Evolutionary conservation across 306 rosid genomes (phyloP).

Genomic region (Myrica gale): DNA sequence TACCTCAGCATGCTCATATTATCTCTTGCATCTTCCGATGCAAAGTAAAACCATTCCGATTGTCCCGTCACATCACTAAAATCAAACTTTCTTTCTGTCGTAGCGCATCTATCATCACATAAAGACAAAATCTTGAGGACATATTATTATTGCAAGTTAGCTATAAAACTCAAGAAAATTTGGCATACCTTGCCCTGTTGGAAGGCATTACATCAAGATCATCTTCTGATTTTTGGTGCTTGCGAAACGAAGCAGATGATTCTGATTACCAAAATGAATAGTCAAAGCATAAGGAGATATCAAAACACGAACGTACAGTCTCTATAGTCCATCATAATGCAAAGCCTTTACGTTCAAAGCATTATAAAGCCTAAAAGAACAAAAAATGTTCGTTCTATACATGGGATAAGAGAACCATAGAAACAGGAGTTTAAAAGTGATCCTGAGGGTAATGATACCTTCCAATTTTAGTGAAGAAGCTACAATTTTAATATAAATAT

Average conservation of each 20-base stretch:
- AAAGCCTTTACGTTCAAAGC: constrained; percentile 2
- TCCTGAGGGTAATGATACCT: not conserved
- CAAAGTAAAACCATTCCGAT: constrained; percentile 38
- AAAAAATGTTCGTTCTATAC: constrained; percentile 5
- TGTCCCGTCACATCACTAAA: constrained; percentile 30
- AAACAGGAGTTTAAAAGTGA: not conserved
- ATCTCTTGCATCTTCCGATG: constrained; percentile 63
- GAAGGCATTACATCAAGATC: constrained; percentile 41
- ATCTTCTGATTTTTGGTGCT: constrained; percentile 41
- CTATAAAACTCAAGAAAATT: constrained; percentile 15
- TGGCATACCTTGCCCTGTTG: constrained; percentile 53
- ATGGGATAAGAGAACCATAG: not conserved
- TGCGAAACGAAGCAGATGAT: constrained; percentile 38
- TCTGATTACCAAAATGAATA: constrained; percentile 42
- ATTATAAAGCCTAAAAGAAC: not conserved
- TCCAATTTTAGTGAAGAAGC: not conserved
- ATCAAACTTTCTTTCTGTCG: constrained; percentile 41
- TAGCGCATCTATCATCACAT: constrained; percentile 35
- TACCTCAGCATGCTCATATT: constrained; percentile 73
- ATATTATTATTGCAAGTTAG: constrained; percentile 1
- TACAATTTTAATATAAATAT: not conserved
- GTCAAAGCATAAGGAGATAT: constrained; percentile 23
- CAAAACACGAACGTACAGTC: constrained; percentile 21
- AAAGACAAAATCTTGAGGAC: constrained; percentile 30
- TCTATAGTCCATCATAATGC: constrained; percentile 6